Conservation (phyloP, 164 flowering plant genomes). For the Macadamia tetraphylla region DNA sequence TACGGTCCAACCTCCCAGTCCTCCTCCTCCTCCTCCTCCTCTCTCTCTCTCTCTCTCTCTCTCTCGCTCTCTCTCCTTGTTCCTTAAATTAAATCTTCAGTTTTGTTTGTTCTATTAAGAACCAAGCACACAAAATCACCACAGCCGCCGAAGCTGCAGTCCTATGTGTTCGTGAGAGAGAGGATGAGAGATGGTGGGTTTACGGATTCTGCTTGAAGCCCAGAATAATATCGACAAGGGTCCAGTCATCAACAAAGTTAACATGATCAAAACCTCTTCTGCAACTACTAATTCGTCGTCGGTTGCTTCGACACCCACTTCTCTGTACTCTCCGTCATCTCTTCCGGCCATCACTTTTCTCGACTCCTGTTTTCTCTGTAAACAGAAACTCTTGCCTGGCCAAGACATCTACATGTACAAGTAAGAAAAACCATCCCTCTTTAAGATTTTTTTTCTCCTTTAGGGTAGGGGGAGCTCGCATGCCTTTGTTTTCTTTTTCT, state of each 20-base stretch:
- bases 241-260: conserved; percentile 43
- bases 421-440: conserved; percentile 26
- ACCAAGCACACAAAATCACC: background rate
- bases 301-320: background rate
- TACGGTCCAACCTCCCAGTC: no score
- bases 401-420: conserved; percentile 81
- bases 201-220: conserved; percentile 53
- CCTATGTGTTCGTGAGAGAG: background rate
- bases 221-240: conserved; percentile 23
- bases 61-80: no score
- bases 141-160: background rate
- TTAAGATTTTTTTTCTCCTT: background rate
- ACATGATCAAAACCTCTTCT: conserved; percentile 20
- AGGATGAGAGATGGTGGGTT: conserved; percentile 55
- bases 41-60: no score
- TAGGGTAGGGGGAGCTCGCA: background rate
- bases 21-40: no score
- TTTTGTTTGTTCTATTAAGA: no score
- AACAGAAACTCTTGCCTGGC: conserved; percentile 45
- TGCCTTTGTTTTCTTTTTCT: background rate
- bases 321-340: conserved; percentile 8
- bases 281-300: conserved; percentile 11
- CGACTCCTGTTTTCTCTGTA: conserved; percentile 58
- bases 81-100: no score
- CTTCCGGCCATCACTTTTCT: conserved; percentile 32